phyloP scores from a whole-genome alignment of 169 alveolate genomes.

The Plasmodium gonderi region DNA sequence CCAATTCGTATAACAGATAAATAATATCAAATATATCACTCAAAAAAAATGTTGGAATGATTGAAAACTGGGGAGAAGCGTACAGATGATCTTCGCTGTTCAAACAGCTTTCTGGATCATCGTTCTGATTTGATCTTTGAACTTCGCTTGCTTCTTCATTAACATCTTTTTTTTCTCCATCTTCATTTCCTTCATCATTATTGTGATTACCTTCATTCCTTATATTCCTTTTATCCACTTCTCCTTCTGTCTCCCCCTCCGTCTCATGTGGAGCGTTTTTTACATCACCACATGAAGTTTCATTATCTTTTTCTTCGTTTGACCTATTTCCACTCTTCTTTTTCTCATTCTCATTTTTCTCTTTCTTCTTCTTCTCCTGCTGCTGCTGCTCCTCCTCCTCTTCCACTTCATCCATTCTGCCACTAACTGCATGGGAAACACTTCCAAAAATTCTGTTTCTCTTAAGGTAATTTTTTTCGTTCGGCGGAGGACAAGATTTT shows the following conservation, averaged over 20 bases:
- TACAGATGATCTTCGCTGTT: slow-evolving; percentile 33
- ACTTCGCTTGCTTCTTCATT: not conserved
- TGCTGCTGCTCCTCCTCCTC: not conserved
- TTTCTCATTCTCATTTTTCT: not conserved
- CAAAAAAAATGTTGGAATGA: slow-evolving; percentile 82
- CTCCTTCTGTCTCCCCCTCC: not conserved
- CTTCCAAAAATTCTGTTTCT: not conserved
- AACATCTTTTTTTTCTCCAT: not conserved
- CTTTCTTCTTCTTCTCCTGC: not conserved
- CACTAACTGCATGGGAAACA: not conserved
- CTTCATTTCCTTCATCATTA: not conserved
- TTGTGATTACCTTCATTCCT: not conserved
- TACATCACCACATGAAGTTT: too few relatives aligned
- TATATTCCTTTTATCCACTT: not conserved
- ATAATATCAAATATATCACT: slow-evolving; percentile 82
- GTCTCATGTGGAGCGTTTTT: too few relatives aligned
- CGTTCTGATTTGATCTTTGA: not conserved
- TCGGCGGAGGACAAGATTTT: slow-evolving; percentile 68
- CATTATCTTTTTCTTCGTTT: not conserved
- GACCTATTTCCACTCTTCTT: not conserved
- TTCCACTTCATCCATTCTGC: not conserved
- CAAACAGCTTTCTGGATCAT: not conserved
- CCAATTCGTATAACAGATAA: slow-evolving; percentile 75
- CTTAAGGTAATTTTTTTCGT: slow-evolving; percentile 3
- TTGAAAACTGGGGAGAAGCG: slow-evolving; percentile 85